Evolutionary conservation across 768 basidiomycete species (phyloP), one percentile per base, ranked within the genome.

Genomic region (Leucocoprinus birnbaumii): DNA sequence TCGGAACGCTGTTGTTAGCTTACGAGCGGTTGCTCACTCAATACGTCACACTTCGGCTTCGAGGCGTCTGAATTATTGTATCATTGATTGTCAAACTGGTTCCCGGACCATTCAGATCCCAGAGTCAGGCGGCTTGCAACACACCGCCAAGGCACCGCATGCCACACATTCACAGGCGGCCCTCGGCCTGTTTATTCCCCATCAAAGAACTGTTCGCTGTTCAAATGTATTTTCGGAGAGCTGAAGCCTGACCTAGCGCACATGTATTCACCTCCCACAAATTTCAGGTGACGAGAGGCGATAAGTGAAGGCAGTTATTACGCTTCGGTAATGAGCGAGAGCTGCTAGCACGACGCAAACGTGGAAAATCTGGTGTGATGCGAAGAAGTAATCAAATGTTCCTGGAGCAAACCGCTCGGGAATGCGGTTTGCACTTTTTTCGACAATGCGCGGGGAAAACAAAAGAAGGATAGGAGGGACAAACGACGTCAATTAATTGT

Each of bases 301-400:
- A 68, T 85, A 79, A 56, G 80, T 65, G 63, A 89, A 78, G 41
- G 78, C 78, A 21, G 76, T 77, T 56, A 84, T 61, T 55, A 89
- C 74, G 60, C 74, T 70, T 34, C 70, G 67, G 70, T 86, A 91
- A 61, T 90, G 88, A 9, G 82, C 73, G 60, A 86, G 68, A 34
- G 86, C 88, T 9, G 87, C 90, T 22, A 85, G 68, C 51, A 92
- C 75, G 35, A 95, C 92, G 62, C 80, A 84, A 57, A 85, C 67
- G 65, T 95, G 94, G 69, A 97, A 95, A 62, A 96, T 88, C 69
- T 95, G 91, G 73, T 96, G 94, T 18, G 89, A 92, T 0, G 89
- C 80, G 53, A 85, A 79, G 62, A 91, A 80, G 63, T 80, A 78
- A 71, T 94, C 92, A 70, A 94, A 94, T 59, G 70, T 80, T 35